A percentile compares a stretch with the other conserved stretches of the same genome.
Evolutionary conservation across 805 yeast species (phyloP).

Genomic region (Monosporozyma servazzii): DNA sequence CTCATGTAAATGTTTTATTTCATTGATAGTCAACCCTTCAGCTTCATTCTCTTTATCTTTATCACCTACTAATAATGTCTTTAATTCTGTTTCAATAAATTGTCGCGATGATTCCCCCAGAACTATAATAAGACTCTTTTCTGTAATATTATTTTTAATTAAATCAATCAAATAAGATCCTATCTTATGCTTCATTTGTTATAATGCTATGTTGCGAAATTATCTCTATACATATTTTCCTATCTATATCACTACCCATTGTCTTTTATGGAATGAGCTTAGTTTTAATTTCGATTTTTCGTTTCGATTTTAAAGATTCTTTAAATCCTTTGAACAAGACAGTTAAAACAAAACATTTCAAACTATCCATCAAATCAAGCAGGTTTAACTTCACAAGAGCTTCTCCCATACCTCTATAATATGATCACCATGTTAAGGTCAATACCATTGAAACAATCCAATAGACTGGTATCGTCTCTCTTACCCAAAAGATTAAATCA

Average conservation of each 20-base stretch:
- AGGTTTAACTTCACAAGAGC: background rate
- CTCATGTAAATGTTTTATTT: background rate
- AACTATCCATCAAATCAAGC: background rate
- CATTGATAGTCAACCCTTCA: background rate
- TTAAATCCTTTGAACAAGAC: background rate
- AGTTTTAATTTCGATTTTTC: background rate
- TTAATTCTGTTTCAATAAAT: constrained; percentile 15
- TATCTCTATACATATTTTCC: background rate
- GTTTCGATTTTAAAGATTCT: background rate
- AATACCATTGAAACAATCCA: background rate
- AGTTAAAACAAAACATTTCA: background rate
- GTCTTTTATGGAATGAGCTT: background rate
- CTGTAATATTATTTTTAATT: constrained; percentile 2
- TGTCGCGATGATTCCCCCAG: constrained; percentile 21
- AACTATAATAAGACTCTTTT: constrained; percentile 9
- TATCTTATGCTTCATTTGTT: background rate
- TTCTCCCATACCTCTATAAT: no score
- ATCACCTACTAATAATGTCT: background rate
- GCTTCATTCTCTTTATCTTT: background rate
- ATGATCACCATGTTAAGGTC: background rate
- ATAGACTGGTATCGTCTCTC: background rate
- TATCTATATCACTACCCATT: background rate
- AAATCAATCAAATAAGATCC: background rate
- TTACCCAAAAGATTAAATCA: background rate
- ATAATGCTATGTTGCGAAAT: background rate